phyloP scores from a whole-genome alignment of 768 basidiomycete species.

The Tulasnella sp. region DNA sequence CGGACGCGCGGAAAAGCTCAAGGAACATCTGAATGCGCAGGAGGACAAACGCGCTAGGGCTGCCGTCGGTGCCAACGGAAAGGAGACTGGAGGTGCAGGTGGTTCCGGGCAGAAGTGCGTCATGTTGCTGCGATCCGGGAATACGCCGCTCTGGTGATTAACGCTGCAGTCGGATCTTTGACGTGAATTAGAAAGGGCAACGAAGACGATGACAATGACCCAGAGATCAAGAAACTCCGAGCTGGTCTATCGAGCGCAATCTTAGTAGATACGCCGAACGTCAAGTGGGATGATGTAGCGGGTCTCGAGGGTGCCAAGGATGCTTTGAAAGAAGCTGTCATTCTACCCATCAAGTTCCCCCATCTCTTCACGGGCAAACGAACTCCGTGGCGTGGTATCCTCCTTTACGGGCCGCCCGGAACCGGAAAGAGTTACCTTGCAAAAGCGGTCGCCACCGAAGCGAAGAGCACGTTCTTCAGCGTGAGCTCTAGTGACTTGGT shows the following conservation, averaged over 20 bases:
- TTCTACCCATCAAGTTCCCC: slow-evolving; percentile 99
- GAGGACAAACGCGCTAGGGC: slow-evolving; percentile 61
- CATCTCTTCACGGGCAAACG: slow-evolving; percentile 98
- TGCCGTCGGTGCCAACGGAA: slow-evolving; percentile 52
- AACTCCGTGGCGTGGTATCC: slow-evolving; percentile 93
- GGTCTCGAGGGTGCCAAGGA: slow-evolving; percentile 95
- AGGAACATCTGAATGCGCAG: slow-evolving; percentile 66
- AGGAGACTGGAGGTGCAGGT: slow-evolving; percentile 41
- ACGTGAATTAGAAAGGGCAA: slow-evolving; percentile 41
- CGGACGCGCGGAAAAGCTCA: slow-evolving; percentile 83
- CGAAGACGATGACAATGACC: slow-evolving; percentile 73
- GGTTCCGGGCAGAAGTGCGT: slow-evolving; percentile 32
- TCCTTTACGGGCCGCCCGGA: slow-evolving; percentile 95
- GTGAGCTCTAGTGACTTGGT: slow-evolving; percentile 94
- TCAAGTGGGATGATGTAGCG: slow-evolving; percentile 98
- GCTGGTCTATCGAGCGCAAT: slow-evolving; percentile 86
- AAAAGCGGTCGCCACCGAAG: slow-evolving; percentile 98
- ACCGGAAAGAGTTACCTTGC: slow-evolving; percentile 97
- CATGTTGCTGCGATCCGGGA: background rate
- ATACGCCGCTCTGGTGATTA: background rate
- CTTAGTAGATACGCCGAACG: slow-evolving; percentile 87
- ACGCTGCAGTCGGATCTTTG: background rate
- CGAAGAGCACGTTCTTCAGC: slow-evolving; percentile 98
- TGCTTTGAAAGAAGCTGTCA: slow-evolving; percentile 94
- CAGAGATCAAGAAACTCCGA: slow-evolving; percentile 95